Evolutionary conservation across 495 filamentous ascomycete species (phyloP).

Genomic region (Tuber aestivum): DNA sequence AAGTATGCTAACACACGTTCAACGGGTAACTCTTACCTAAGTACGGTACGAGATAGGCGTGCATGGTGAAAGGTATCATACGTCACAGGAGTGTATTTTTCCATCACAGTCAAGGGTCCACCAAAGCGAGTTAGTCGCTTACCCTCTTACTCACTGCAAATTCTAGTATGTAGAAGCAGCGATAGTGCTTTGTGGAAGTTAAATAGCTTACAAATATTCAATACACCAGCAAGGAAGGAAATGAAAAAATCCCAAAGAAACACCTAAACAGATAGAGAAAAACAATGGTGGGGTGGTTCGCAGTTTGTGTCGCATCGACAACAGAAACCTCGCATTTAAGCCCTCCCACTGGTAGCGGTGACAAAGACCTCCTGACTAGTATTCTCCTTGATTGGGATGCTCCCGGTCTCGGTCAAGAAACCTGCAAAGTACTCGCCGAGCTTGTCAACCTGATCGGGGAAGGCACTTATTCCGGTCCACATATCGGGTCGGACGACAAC

Average conservation of each 20-base stretch:
- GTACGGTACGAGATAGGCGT: background rate
- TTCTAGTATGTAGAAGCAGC: background rate
- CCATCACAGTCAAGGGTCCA: background rate
- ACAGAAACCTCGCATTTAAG: background rate
- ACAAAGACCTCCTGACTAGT: background rate
- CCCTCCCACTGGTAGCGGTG: background rate
- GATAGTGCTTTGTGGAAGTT: background rate
- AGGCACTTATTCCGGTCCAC: slow-evolving; percentile 41
- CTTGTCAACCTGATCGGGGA: slow-evolving; percentile 21
- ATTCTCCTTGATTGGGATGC: background rate
- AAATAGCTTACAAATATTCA: background rate
- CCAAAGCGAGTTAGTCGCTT: background rate
- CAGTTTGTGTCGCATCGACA: background rate
- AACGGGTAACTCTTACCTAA: background rate
- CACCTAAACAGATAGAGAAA: background rate
- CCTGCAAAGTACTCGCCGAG: slow-evolving; percentile 36
- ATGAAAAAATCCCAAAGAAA: background rate
- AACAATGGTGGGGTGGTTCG: background rate
- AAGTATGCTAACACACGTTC: background rate
- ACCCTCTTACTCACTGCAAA: background rate
- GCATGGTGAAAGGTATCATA: background rate
- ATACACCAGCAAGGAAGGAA: background rate
- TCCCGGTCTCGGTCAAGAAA: slow-evolving; percentile 26
- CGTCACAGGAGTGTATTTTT: background rate
- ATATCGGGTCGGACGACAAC: slow-evolving; percentile 43